Evolutionary conservation across 495 filamentous ascomycete species (phyloP).

Genomic region (Aspergillus sparsus): DNA sequence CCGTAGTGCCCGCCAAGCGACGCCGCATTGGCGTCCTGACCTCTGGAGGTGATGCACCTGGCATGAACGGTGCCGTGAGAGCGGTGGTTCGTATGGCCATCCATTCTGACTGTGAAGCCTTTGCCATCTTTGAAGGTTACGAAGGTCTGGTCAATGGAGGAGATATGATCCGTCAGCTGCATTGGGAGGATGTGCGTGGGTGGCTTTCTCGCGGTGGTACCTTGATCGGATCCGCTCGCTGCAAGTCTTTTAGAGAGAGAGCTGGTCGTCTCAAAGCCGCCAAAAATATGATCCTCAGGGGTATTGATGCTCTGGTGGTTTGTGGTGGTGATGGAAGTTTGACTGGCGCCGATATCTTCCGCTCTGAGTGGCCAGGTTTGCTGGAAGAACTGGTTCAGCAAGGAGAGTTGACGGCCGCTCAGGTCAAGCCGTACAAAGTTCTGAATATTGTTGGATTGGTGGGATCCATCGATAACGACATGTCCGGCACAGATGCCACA

Average conservation of each 20-base stretch:
- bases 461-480: slow-evolving; percentile 97
- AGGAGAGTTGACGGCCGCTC: slow-evolving; percentile 65
- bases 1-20: slow-evolving; percentile 51
- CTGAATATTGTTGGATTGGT: slow-evolving; percentile 96
- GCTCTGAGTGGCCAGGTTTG: slow-evolving; percentile 85
- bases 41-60: slow-evolving; percentile 93
- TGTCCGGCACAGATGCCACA: slow-evolving; percentile 94
- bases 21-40: slow-evolving; percentile 95
- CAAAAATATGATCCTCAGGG: slow-evolving; percentile 88
- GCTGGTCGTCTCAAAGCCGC: slow-evolving; percentile 78
- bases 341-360: slow-evolving; percentile 93
- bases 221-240: slow-evolving; percentile 92
- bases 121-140: slow-evolving; percentile 92
- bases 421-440: slow-evolving; percentile 70
- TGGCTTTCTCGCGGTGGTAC: slow-evolving; percentile 95
- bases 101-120: slow-evolving; percentile 82
- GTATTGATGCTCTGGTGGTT: slow-evolving; percentile 95
- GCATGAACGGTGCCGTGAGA: slow-evolving; percentile 94
- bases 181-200: slow-evolving; percentile 94
- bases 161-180: slow-evolving; percentile 79
- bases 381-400: slow-evolving; percentile 76
- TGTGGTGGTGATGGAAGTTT: slow-evolving; percentile 97
- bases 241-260: slow-evolving; percentile 85
- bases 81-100: slow-evolving; percentile 94
- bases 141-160: slow-evolving; percentile 91